phyloP scores from a whole-genome alignment of 2,329 filamentous ascomycete species.

The Blastomyces parvus region DNA sequence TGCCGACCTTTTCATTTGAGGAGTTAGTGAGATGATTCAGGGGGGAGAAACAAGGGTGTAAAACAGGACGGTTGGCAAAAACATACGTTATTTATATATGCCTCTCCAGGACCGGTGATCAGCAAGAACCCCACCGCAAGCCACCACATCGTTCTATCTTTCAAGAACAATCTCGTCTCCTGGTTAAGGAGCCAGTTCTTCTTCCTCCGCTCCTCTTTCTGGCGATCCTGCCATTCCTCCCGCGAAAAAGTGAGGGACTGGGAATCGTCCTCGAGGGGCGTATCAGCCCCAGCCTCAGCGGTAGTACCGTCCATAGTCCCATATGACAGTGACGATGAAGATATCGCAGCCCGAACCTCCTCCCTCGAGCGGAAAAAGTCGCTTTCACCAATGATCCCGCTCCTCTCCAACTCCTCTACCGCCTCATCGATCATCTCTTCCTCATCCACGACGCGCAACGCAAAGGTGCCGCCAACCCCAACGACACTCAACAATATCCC shows the following conservation, averaged over 20 bases:
- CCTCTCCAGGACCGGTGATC: conserved; percentile 88
- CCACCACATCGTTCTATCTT: conserved; percentile 91
- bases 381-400: conserved; percentile 68
- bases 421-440: conserved; percentile 76
- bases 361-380: conserved; percentile 55
- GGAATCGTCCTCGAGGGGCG: conserved; percentile 33
- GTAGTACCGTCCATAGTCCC: conserved; percentile 42
- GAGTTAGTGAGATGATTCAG: not conserved
- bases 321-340: conserved; percentile 36
- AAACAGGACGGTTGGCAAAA: not conserved
- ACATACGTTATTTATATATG: conserved; percentile 81
- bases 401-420: conserved; percentile 81
- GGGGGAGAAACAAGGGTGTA: not conserved
- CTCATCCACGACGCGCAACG: conserved; percentile 59
- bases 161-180: conserved; percentile 75
- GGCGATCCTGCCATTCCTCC: conserved; percentile 19
- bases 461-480: conserved; percentile 64
- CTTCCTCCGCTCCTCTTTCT: conserved; percentile 54
- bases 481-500: conserved; percentile 59
- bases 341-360: conserved; percentile 32
- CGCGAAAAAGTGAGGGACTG: conserved; percentile 12
- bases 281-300: conserved; percentile 29
- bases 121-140: conserved; percentile 86
- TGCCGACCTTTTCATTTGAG: conserved; percentile 52
- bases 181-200: conserved; percentile 88